Conservation (phyloP, 2,329 filamentous ascomycete genomes). For the Dichotomopilus funicola region DNA sequence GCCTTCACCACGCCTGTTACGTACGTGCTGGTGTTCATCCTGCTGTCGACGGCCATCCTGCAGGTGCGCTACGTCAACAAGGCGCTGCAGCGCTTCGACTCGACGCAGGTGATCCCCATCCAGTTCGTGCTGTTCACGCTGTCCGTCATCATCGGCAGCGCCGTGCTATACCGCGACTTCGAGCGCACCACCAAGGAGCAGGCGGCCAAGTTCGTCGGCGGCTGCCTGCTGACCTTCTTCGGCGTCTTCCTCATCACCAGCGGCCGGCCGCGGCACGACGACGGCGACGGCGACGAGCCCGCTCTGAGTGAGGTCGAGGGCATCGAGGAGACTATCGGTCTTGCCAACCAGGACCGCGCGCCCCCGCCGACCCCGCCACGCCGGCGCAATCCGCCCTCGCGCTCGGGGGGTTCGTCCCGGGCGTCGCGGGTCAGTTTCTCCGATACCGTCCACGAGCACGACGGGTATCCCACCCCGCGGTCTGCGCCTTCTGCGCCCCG, state of each 20-base stretch:
- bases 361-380: conserved; percentile 33
- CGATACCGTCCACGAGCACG: conserved; percentile 29
- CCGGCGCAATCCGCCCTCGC: conserved; percentile 20
- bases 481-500: conserved; percentile 20
- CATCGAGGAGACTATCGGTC: conserved; percentile 57
- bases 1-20: conserved; percentile 89
- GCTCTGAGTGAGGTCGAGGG: conserved; percentile 48
- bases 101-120: conserved; percentile 94
- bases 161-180: conserved; percentile 90
- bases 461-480: conserved; percentile 32
- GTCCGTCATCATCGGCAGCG: conserved; percentile 90
- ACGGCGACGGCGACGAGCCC: conserved; percentile 57
- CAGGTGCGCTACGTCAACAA: conserved; percentile 96
- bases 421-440: conserved; percentile 43
- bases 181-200: conserved; percentile 69
- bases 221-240: conserved; percentile 86
- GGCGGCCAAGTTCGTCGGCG: conserved; percentile 78
- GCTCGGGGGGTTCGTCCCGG: conserved; percentile 45
- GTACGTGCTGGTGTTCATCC: conserved; percentile 73
- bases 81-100: conserved; percentile 83
- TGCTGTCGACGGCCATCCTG: conserved; percentile 82
- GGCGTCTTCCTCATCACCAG: conserved; percentile 97
- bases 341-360: conserved; percentile 46
- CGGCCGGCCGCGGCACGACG: conserved; percentile 55
- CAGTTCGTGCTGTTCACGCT: conserved; percentile 97